A percentile compares a stretch with the other conserved stretches of the same genome.
These are phyloP conservation scores for Talaromyces sp. DNA, from an alignment of 2,329 filamentous ascomycete genomes.

Conservation along the genomic window DNA sequence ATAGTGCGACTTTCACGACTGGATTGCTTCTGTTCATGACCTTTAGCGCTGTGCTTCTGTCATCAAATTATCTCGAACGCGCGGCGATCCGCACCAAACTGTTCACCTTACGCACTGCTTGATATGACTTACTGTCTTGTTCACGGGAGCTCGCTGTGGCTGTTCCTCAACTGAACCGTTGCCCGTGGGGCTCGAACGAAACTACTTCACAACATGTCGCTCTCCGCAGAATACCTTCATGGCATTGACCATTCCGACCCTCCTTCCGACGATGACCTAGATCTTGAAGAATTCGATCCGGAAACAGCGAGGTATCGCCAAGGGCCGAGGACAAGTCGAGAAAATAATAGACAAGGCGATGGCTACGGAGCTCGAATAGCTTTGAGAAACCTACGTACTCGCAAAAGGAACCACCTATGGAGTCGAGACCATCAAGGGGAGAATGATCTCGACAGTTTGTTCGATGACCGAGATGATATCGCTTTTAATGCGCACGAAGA, in stretches of 20 bases:
- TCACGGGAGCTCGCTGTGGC: slow-evolving; percentile 24
- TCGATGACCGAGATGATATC: slow-evolving; percentile 61
- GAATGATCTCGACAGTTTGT: slow-evolving; percentile 66
- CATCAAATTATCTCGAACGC: background rate
- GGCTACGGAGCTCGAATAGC: slow-evolving; percentile 44
- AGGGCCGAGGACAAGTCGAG: slow-evolving; percentile 28
- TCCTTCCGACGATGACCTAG: slow-evolving; percentile 43
- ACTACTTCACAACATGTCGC: slow-evolving; percentile 33
- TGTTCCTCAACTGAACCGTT: slow-evolving; percentile 23
- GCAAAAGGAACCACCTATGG: slow-evolving; percentile 46
- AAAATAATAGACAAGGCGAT: slow-evolving; percentile 29
- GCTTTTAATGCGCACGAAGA: slow-evolving; percentile 60
- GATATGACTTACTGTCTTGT: slow-evolving; percentile 27
- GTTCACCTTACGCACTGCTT: slow-evolving; percentile 23
- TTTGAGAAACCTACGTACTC: slow-evolving; percentile 52
- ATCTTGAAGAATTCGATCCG: slow-evolving; percentile 49
- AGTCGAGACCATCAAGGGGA: slow-evolving; percentile 42
- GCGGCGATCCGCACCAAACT: slow-evolving; percentile 2
- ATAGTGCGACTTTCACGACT: background rate
- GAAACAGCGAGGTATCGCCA: slow-evolving; percentile 28
- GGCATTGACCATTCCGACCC: slow-evolving; percentile 34
- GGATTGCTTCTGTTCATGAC: background rate
- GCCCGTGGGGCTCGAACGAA: slow-evolving; percentile 11
- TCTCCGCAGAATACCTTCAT: slow-evolving; percentile 38
- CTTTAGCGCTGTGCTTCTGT: background rate